Conservation (phyloP, 352 stramenopile species). For the Pythium folliculosum region DNA sequence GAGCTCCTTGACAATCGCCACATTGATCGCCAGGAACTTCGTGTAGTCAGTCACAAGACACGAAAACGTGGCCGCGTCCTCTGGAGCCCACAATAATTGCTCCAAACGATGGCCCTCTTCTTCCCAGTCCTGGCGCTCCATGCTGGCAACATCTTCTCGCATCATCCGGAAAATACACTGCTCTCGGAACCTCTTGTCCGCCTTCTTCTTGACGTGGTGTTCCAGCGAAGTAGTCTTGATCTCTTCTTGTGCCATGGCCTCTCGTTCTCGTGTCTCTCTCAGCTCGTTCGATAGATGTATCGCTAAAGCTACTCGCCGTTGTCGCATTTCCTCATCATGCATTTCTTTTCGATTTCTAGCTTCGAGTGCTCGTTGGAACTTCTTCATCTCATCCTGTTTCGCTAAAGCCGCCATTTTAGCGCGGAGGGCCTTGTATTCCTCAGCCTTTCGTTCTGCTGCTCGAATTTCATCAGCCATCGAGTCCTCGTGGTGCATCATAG, state of each 20-base stretch:
- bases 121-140: slow-evolving; percentile 51
- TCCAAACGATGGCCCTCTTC: slow-evolving; percentile 50
- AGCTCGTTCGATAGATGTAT: slow-evolving; percentile 31
- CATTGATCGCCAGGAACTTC: slow-evolving; percentile 43
- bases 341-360: slow-evolving; percentile 56
- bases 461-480: slow-evolving; percentile 20
- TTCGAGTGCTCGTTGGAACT: slow-evolving; percentile 44
- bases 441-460: slow-evolving; percentile 15
- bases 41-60: slow-evolving; percentile 35
- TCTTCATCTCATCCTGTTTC: slow-evolving; percentile 34
- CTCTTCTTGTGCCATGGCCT: slow-evolving; percentile 52
- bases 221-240: slow-evolving; percentile 19
- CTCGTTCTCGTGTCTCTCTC: slow-evolving; percentile 47
- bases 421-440: slow-evolving; percentile 43
- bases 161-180: slow-evolving; percentile 53
- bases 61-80: slow-evolving; percentile 36
- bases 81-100: slow-evolving; percentile 48
- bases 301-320: slow-evolving; percentile 44
- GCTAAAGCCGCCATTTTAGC: slow-evolving; percentile 47
- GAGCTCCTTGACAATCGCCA: slow-evolving; percentile 46
- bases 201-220: slow-evolving; percentile 19
- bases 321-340: slow-evolving; percentile 64
- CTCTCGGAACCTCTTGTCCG: slow-evolving; percentile 39
- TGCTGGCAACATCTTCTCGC: slow-evolving; percentile 55
- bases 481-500: slow-evolving; percentile 55